Base-by-base conservation (phyloP, 2,329 filamentous ascomycete genomes). In the Aspergillus pseudoterreus region DNA sequence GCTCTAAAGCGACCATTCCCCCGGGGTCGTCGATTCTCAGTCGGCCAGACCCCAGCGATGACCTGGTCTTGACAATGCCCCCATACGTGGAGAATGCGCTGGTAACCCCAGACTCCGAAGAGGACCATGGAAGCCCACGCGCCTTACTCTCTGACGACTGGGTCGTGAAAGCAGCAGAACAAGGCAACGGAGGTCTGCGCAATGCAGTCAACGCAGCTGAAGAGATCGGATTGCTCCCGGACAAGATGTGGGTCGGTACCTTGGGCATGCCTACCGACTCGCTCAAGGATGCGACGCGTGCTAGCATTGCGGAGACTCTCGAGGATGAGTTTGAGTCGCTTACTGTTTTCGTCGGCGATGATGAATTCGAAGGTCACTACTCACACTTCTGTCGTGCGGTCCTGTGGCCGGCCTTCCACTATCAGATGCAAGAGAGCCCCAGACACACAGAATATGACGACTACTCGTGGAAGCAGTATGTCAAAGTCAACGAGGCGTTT, bases 361-460 rank as follows among this genome's bases (percentile, higher is more conserved):
- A 87, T 67, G 91, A 96, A 71, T 90, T 96, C 64, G 88, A 96
- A 63, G 91, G 91, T 1, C 91, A 96, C 72, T 97, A 96, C 66
- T 82, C 86, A 12, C 92, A 96, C 73, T 96, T 92, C 70, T 96
- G 92, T 82, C 96, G 96, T 75, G 88, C 92, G 8, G 95, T 96
- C 46, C 78, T 96, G 8, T 96, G 92, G 91, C 92, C 92, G 1
- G 91, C 96, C 56, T 94, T 96, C 71, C 92, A 97, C 72, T 97
- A 96, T 71, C 91, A 96, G 70, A 95, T 96, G 59, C 92, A 92
- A 2, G 92, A 96, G 69, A 92, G 92, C 65, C 92, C 92, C 36
- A 95, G 95, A 77, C 96, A 91, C 82, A 96, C 95, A 67, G 91
- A 92, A 0, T 97, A 96, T 68, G 87, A 95, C 69, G 92, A 96